Evolutionary conservation across 208 protist genomes (phyloP), one percentile per base, ranked within the genome.

Genomic region (Trypanosoma conorhini): DNA sequence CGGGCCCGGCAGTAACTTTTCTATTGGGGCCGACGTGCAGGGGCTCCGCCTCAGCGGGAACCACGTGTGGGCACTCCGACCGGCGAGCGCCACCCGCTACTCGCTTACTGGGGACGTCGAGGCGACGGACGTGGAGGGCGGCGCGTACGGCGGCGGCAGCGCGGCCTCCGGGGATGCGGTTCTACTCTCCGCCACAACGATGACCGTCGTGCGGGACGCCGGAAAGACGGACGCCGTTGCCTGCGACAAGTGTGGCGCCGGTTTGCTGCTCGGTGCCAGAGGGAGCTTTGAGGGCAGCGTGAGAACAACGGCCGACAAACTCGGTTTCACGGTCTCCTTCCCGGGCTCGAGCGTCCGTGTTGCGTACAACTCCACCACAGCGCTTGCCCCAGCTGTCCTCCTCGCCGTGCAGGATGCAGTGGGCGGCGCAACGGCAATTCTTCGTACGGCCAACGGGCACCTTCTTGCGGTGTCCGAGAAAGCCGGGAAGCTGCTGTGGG

Each of bases 391-490:
- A 19, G 26, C 56, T 3, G 46, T 79, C 13, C 67, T 79, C 33
- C 13, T 71, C 19, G 74, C 69, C 24, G 46, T 70, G 12, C 17
- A 10, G 4, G 62, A 65, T 51, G 58, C 1, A 3, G 66, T 74
- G 46, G 61, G 60, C 33, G 78, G 80, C 46, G 50, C 76, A 0
- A 52, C 67, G 15, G 79, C 59, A 2, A 76, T 96, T 15, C 66
- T 96, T 59, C 87, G 88, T 62, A 77, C 79, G 1, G 50, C 69
- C 13, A 85, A 83, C 26, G 72, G 76, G 42, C 79, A 96, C 77
- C 66, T 96, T 24, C 31, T 88, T 38, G 83, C 90, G 7, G 80
- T 93, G 13, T 77, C 46, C n/a, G 74, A 68, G 1, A 44, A 65
- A 9, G 33, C 46, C 0, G 84, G 78, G 3, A 54, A 88, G 5